Conservation (phyloP, 495 filamentous ascomycete genomes). For the Annulohypoxylon nitens region DNA sequence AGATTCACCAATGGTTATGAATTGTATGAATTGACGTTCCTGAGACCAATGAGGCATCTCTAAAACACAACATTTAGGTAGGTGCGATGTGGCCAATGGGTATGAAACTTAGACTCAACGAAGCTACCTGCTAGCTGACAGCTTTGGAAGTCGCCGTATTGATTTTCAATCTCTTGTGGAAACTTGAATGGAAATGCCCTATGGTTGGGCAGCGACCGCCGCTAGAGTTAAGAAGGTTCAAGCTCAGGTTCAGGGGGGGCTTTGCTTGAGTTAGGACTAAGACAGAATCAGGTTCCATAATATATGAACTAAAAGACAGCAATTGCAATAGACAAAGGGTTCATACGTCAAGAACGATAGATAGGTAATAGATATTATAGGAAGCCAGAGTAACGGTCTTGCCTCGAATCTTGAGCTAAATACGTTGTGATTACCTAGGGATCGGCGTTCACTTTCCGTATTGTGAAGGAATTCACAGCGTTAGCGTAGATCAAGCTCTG, state of each 20-base stretch:
- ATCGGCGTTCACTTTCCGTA: not conserved
- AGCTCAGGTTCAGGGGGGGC: not conserved
- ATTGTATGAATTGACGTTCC: not conserved
- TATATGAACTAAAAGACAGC: not conserved
- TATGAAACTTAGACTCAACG: not conserved
- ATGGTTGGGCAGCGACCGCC: not conserved
- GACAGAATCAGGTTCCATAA: not conserved
- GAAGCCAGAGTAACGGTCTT: not conserved
- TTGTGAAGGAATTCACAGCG: not conserved
- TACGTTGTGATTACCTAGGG: not conserved
- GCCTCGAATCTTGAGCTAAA: not conserved
- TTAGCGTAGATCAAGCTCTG: not conserved
- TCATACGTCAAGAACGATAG: not conserved
- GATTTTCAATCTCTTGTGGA: not conserved
- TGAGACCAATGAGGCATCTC: not conserved
- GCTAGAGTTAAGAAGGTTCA: not conserved
- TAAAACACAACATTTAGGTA: not conserved
- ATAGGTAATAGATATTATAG: no score
- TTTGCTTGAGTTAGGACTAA: not conserved
- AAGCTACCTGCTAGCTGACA: not conserved
- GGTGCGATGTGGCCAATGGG: not conserved
- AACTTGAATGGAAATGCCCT: not conserved
- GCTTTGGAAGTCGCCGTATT: no score
- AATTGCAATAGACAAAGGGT: not conserved
- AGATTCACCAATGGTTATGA: not conserved